A percentile compares a stretch with the other conserved stretches of the same genome.
Evolutionary conservation across 208 protist species (phyloP).

Genomic region (Jaenimonas drosophilae): DNA sequence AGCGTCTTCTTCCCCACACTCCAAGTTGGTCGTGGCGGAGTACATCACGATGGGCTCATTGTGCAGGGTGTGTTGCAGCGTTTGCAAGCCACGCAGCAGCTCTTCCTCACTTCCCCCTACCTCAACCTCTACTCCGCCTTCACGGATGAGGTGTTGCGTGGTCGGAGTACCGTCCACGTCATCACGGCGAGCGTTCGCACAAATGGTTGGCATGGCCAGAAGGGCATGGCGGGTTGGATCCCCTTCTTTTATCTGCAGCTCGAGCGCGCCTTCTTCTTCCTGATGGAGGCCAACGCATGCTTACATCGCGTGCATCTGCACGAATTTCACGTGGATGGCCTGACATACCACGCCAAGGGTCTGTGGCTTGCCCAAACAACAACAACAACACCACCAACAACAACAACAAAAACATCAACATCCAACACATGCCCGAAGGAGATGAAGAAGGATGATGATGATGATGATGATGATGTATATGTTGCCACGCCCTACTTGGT

Average conservation of each 20-base stretch:
- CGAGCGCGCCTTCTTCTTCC: slow-evolving; percentile 60
- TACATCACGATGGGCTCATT: slow-evolving; percentile 58
- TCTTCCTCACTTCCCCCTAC: slow-evolving; percentile 76
- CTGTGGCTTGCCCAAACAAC: slow-evolving; percentile 35
- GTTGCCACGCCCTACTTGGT: slow-evolving; percentile 43
- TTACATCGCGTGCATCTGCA: slow-evolving; percentile 39
- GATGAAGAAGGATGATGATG: neutral
- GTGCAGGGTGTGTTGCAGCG: slow-evolving; percentile 36
- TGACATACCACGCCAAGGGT: slow-evolving; percentile 85
- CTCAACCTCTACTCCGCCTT: slow-evolving; percentile 69
- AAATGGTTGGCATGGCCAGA: slow-evolving; percentile 66
- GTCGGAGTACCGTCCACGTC: slow-evolving; percentile 20
- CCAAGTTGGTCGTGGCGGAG: slow-evolving; percentile 44
- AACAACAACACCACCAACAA: slow-evolving; percentile 1
- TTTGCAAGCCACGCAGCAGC: slow-evolving; percentile 19
- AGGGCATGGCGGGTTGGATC: slow-evolving; percentile 57
- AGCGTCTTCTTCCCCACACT: slow-evolving; percentile 71
- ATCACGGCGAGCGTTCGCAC: slow-evolving; percentile 65
- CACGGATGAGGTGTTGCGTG: slow-evolving; percentile 32
- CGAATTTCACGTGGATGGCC: slow-evolving; percentile 47
- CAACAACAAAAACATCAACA: neutral
- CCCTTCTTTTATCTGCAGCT: slow-evolving; percentile 81
- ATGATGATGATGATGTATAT: neutral
- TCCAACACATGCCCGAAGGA: neutral
- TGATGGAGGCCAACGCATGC: slow-evolving; percentile 40